Base-by-base conservation (phyloP, 2,329 filamentous ascomycete genomes). In the Xylariomycetidae sp. region DNA sequence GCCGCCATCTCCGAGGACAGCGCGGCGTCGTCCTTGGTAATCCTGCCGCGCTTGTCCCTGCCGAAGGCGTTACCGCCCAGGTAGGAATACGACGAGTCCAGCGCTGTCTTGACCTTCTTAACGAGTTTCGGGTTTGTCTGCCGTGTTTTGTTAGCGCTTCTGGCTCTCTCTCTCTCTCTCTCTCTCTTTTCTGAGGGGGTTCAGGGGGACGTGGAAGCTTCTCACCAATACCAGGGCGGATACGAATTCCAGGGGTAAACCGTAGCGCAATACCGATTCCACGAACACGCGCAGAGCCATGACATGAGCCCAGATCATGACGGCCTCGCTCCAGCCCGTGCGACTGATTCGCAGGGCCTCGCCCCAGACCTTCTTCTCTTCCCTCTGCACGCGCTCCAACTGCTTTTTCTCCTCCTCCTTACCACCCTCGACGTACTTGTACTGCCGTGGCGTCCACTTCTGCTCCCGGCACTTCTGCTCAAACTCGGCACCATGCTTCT, bases 181-280 rank as follows among this genome's bases (percentile, higher is more conserved):
- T 23, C n/a, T 23, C 20, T 23, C n/a, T 23, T 23, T n/a, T 23
- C 20, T 16, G 11, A 17, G 26, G 22, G 27, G 6, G 4, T 17
- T 13, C 16, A 33, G 25, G 15, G 25, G 12, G 14, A 6, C 12
- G n/a, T n/a, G 15, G 18, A 16, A 13, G 18, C 23, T 37, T 56
- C 77, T 49, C 74, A 94, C 89, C 81, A 87, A 82, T 42, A 97
- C 69, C 46, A 96, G 66, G 12, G 82, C 87, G 48, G 83, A 85
- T 30, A 94, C 82, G 61, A 90, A 98, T 49, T 94, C 85, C 44
- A 96, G 66, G 30, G 92, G 92, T 50, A 98, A 63, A 17, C 92
- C 92, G 56, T 98, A 98, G 46, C 92, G 80, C 55, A 98, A 69
- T n/a, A 98, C 92, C 5, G 89, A 95, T 72, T 98, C 92, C 14